A percentile compares a stretch with the other conserved stretches of the same genome.
phyloP scores from a whole-genome alignment of 148 eudicot species.

The Vaccinium vitisidaea region DNA sequence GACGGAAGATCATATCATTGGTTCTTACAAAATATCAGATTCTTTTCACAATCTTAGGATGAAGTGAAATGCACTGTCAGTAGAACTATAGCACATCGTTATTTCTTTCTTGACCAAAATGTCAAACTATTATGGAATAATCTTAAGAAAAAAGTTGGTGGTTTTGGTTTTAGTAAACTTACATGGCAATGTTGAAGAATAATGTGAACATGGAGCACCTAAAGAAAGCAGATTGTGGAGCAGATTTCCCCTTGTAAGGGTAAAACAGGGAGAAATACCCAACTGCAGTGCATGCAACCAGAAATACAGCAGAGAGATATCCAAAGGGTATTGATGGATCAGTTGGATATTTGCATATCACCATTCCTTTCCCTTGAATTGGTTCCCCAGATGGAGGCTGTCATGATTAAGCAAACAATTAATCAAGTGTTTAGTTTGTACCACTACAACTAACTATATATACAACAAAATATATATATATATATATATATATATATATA shows the following conservation, averaged over 20 bases:
- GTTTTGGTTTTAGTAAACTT: neutral
- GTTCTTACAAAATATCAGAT: too few species aligned
- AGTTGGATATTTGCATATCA: slow-evolving; percentile 6
- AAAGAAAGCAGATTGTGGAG: slow-evolving; percentile 6
- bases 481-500: too few species aligned
- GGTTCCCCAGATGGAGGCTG: slow-evolving; percentile 6
- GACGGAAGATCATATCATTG: too few species aligned
- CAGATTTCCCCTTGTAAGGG: slow-evolving; percentile 9
- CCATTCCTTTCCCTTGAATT: slow-evolving; percentile 3
- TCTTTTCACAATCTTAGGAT: too few species aligned
- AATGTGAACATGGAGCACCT: neutral
- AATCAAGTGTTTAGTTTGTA: neutral
- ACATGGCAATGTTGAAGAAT: slow-evolving; percentile 1
- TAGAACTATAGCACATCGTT: too few species aligned
- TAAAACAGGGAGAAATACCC: slow-evolving; percentile 9
- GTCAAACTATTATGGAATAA: too few species aligned
- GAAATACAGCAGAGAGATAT: slow-evolving; percentile 6
- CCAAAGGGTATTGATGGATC: neutral
- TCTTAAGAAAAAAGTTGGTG: too few species aligned
- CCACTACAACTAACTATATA: too few species aligned
- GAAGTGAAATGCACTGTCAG: too few species aligned
- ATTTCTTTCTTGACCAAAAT: too few species aligned
- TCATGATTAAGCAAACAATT: neutral
- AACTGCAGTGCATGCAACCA: neutral
- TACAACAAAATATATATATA: too few species aligned